phyloP scores from a whole-genome alignment of 2,329 filamentous ascomycete species.

The Paraconiothyrium brasiliense region DNA sequence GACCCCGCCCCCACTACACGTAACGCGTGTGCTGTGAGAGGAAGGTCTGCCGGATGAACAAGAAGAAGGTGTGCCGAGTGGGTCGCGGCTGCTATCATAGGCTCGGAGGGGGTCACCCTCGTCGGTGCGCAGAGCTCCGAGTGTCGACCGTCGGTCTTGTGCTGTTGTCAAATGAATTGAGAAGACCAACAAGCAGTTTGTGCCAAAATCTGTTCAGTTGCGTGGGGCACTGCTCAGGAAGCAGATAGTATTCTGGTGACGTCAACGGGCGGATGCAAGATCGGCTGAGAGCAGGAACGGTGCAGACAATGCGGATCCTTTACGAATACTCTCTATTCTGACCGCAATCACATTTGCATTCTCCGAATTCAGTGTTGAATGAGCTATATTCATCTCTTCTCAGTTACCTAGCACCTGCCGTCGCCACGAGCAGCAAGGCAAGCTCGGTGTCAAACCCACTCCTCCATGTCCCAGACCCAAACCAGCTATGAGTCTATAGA shows the following conservation, averaged over 20 bases:
- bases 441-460: not conserved
- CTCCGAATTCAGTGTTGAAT: not conserved
- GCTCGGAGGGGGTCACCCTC: slow-evolving; percentile 9
- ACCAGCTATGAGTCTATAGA: slow-evolving; percentile 9
- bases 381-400: not conserved
- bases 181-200: not conserved
- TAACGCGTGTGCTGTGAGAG: slow-evolving; percentile 9
- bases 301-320: too few species aligned
- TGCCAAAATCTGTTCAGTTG: not conserved
- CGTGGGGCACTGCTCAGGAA: too few species aligned
- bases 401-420: not conserved
- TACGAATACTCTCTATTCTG: too few species aligned
- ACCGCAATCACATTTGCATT: too few species aligned
- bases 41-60: not conserved
- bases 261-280: too few species aligned
- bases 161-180: not conserved
- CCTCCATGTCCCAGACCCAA: not conserved
- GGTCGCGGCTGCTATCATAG: slow-evolving; percentile 3
- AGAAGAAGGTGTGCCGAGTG: slow-evolving; percentile 5
- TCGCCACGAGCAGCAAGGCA: not conserved
- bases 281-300: too few species aligned
- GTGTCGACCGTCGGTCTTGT: not conserved
- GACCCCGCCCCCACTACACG: slow-evolving; percentile 14
- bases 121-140: not conserved
- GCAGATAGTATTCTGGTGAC: too few species aligned